Evolutionary conservation across 2,329 filamentous ascomycete species (phyloP).

Genomic region (Monilinia fructigena): DNA sequence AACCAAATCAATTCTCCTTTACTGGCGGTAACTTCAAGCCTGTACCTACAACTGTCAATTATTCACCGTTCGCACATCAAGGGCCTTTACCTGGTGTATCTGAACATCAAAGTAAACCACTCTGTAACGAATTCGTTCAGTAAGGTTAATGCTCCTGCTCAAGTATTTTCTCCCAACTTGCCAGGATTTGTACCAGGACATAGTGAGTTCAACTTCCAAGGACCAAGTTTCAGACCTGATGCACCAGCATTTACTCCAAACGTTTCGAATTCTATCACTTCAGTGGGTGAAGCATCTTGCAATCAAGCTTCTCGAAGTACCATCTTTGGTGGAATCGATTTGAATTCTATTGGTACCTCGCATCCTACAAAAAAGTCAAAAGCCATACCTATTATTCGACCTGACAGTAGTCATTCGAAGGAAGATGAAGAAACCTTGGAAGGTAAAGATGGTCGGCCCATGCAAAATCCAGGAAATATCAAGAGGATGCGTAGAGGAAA

Average conservation of each 20-base stretch:
- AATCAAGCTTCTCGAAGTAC: constrained; percentile 46
- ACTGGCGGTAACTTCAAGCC: constrained; percentile 50
- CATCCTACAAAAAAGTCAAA: constrained; percentile 73
- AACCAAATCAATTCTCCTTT: constrained; percentile 53
- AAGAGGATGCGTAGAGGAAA: constrained; percentile 71
- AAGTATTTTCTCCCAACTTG: constrained; percentile 37
- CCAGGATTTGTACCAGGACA: constrained; percentile 65
- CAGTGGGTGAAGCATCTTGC: constrained; percentile 48
- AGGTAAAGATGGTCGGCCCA: constrained; percentile 59
- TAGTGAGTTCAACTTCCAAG: constrained; percentile 67
- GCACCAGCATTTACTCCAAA: constrained; percentile 72
- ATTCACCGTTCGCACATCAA: constrained; percentile 30
- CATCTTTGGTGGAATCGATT: constrained; percentile 70
- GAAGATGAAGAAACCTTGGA: constrained; percentile 46
- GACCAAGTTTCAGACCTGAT: constrained; percentile 70
- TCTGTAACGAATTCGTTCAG: constrained; percentile 37
- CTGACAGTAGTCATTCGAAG: constrained; percentile 52
- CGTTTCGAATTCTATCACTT: constrained; percentile 48
- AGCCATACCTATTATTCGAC: constrained; percentile 76
- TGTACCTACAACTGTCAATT: constrained; percentile 27
- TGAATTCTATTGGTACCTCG: constrained; percentile 59
- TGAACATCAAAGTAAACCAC: constrained; percentile 35
- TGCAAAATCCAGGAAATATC: constrained; percentile 64
- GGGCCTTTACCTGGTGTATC: constrained; percentile 42
- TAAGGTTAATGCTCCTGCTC: constrained; percentile 67